A percentile compares a stretch with the other conserved stretches of the same genome.
Conservation (phyloP, 805 yeast species). For the Teunomyces tritomae region DNA sequence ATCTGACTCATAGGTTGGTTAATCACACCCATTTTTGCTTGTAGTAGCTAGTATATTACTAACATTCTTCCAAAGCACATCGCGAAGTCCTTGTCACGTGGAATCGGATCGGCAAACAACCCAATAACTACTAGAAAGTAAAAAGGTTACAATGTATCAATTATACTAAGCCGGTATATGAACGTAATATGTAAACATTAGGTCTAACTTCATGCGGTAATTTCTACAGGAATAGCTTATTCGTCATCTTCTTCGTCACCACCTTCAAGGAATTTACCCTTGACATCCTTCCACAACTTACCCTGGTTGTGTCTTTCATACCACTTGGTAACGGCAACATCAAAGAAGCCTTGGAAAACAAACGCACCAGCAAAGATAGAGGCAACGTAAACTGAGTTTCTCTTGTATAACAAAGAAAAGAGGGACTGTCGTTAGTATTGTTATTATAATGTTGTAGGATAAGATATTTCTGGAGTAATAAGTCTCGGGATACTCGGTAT, state of each 20-base stretch:
- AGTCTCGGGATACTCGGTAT: neutral
- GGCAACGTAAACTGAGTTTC: constrained; percentile 87
- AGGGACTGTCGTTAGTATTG: constrained; percentile 26
- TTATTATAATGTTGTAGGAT: neutral
- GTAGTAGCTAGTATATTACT: neutral
- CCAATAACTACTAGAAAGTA: neutral
- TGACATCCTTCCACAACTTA: constrained; percentile 82
- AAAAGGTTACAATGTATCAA: neutral
- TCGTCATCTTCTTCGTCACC: constrained; percentile 56
- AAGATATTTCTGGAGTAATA: neutral
- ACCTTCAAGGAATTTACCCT: constrained; percentile 53
- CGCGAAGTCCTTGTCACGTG: neutral
- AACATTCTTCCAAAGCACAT: neutral
- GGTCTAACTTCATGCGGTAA: constrained; percentile 1
- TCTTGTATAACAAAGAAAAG: constrained; percentile 46
- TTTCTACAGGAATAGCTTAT: constrained; percentile 4
- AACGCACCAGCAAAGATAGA: constrained; percentile 82
- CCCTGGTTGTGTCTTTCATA: constrained; percentile 79
- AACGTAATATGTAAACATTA: neutral
- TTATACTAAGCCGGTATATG: neutral
- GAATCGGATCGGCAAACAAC: neutral
- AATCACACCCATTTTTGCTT: constrained; percentile 44
- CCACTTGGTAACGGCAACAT: constrained; percentile 63
- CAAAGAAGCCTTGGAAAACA: constrained; percentile 77
- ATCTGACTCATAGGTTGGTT: constrained; percentile 90